Evolutionary conservation across 805 yeast species (phyloP).

Genomic region (Candida golubevii): DNA sequence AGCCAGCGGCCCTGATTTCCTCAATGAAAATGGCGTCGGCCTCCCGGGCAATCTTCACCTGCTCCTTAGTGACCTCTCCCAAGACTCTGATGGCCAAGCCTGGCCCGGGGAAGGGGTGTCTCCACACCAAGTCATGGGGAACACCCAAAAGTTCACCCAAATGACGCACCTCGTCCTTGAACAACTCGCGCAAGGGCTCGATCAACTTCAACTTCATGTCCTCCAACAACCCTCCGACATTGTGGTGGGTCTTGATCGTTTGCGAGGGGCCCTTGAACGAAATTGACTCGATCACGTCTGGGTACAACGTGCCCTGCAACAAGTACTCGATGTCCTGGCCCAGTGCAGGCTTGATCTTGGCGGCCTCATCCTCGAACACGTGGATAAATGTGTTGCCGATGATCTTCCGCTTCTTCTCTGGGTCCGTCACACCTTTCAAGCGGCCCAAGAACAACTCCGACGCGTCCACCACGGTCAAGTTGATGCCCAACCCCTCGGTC

Average conservation of each 20-base stretch:
- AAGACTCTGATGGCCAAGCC: slow-evolving; percentile 98
- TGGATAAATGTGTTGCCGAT: slow-evolving; percentile 97
- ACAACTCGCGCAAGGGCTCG: slow-evolving; percentile 97
- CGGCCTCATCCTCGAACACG: slow-evolving; percentile 95
- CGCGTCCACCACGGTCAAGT: slow-evolving; percentile 92
- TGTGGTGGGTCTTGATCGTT: slow-evolving; percentile 98
- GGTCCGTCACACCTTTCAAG: slow-evolving; percentile 93
- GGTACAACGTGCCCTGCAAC: slow-evolving; percentile 95
- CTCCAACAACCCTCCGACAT: slow-evolving; percentile 96
- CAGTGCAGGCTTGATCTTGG: slow-evolving; percentile 79
- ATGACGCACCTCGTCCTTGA: slow-evolving; percentile 98
- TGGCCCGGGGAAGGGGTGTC: slow-evolving; percentile 99
- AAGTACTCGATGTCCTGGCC: slow-evolving; percentile 89
- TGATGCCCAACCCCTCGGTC: slow-evolving; percentile 90
- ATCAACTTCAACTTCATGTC: slow-evolving; percentile 97
- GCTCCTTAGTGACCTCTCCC: slow-evolving; percentile 92
- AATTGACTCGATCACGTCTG: slow-evolving; percentile 97
- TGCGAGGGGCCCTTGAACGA: slow-evolving; percentile 99
- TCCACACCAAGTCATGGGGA: slow-evolving; percentile 96
- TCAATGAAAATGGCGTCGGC: slow-evolving; percentile 95
- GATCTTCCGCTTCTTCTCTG: slow-evolving; percentile 97
- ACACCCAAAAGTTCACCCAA: slow-evolving; percentile 93
- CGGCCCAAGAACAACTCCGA: slow-evolving; percentile 80
- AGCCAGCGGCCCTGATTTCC: slow-evolving; percentile 90
- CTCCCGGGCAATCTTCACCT: slow-evolving; percentile 94